Conservation (phyloP, 169 alveolate species). For the Plasmodium gallinaceum region DNA sequence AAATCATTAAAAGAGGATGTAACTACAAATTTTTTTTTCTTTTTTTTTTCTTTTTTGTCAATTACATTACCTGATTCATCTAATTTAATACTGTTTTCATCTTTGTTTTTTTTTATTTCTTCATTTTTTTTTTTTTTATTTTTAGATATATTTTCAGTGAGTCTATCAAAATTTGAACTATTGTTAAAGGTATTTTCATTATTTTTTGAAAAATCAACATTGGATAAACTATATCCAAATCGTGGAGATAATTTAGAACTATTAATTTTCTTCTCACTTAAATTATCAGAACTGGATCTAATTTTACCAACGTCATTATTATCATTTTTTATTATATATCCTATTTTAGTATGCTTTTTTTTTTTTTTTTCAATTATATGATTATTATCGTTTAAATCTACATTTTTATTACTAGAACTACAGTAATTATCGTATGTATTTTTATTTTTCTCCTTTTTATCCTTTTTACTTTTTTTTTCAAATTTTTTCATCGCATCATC, state of each 20-base stretch:
- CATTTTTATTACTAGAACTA: not conserved
- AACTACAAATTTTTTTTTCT: slow-evolving; percentile 6
- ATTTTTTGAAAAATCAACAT: slow-evolving; percentile 9
- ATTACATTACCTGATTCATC: not conserved
- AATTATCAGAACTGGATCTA: not conserved
- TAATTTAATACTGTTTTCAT: not conserved
- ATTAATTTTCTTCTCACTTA: not conserved
- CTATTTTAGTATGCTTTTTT: not conserved
- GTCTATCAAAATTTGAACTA: not conserved
- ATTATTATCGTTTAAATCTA: not conserved
- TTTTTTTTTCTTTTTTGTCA: slow-evolving; percentile 22
- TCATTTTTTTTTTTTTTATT: slow-evolving; percentile 1
- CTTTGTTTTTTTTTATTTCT: not conserved
- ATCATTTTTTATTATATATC: not conserved
- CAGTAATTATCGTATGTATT: not conserved
- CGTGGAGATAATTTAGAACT: slow-evolving; percentile 34
- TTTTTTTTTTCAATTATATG: not conserved
- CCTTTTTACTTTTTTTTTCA: not conserved
- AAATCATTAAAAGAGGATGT: slow-evolving; percentile 13
- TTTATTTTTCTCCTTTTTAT: not conserved
- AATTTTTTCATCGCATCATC: not conserved
- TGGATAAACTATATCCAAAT: slow-evolving; percentile 52
- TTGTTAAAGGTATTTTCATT: not conserved
- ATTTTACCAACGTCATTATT: slow-evolving; percentile 2
- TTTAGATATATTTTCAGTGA: not conserved